These are phyloP conservation scores for Ziziphus jujuba DNA, from an alignment of 306 rosid species.

Conservation along the genomic window DNA sequence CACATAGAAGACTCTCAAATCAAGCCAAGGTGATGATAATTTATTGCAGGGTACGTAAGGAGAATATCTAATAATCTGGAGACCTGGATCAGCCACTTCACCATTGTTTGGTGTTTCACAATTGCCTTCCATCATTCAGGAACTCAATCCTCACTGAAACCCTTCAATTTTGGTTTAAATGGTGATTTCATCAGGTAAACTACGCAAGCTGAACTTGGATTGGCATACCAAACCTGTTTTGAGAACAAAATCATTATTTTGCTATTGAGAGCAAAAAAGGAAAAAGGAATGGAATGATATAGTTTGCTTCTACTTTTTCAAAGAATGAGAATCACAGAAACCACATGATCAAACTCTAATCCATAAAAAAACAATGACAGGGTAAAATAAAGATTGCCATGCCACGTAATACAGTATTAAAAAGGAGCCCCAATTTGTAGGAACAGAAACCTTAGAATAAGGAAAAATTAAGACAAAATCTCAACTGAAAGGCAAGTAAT, in stretches of 20 bases:
- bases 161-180: conserved; percentile 28
- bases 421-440: conserved; percentile 10
- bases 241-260: conserved; percentile 26
- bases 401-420: conserved; percentile 14
- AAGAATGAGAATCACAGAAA: background rate
- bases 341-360: conserved; percentile 24
- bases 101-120: conserved; percentile 39
- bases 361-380: conserved; percentile 8
- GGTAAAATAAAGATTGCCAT: conserved; percentile 4
- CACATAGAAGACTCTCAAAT: conserved; percentile 85
- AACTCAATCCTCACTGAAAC: conserved; percentile 41
- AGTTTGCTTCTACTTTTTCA: background rate
- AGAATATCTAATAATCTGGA: conserved; percentile 62
- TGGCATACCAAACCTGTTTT: conserved; percentile 39
- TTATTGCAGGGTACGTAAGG: conserved; percentile 57
- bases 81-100: conserved; percentile 39
- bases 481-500: conserved; percentile 16
- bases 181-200: conserved; percentile 10
- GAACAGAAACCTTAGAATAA: conserved; percentile 21
- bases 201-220: conserved; percentile 31
- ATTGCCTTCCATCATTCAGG: conserved; percentile 47
- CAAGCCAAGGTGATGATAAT: conserved; percentile 68
- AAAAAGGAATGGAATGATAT: background rate
- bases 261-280: conserved; percentile 14
- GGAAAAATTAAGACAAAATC: conserved; percentile 21